Evolutionary conservation across 192 early-diverging fungal genomes (phyloP).

Genomic region (Backusella morwellensis): DNA sequence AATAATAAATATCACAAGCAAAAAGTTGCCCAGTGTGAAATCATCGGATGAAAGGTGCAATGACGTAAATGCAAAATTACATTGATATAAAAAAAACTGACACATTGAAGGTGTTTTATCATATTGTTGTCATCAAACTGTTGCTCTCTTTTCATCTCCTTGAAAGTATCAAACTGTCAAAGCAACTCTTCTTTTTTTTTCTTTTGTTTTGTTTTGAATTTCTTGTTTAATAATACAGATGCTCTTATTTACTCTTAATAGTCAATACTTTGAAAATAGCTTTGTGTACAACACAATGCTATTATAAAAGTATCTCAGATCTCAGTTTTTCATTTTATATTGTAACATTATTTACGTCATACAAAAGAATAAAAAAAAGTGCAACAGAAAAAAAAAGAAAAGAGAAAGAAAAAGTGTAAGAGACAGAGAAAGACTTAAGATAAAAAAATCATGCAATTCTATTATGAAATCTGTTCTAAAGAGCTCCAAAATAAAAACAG

Average conservation of each 20-base stretch:
- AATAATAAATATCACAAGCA: neutral
- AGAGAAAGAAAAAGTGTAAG: neutral
- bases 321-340: neutral
- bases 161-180: neutral
- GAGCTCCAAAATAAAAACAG: neutral
- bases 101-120: neutral
- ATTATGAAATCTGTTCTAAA: neutral
- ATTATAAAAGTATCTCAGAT: neutral
- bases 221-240: neutral
- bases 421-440: neutral
- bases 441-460: neutral
- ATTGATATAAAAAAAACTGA: neutral
- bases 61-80: neutral
- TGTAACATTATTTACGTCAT: neutral
- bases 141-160: neutral
- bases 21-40: neutral
- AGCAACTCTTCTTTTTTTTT: neutral
- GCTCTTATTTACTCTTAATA: neutral
- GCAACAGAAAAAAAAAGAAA: neutral
- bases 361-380: neutral
- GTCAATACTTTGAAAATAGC: neutral
- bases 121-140: neutral
- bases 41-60: neutral
- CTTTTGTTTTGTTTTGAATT: too few relatives aligned
- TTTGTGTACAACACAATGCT: neutral